A percentile compares a stretch with the other conserved stretches of the same genome.
These are phyloP conservation scores for Tricholoma matsutake DNA, from an alignment of 768 basidiomycete species.

Conservation along the genomic window DNA sequence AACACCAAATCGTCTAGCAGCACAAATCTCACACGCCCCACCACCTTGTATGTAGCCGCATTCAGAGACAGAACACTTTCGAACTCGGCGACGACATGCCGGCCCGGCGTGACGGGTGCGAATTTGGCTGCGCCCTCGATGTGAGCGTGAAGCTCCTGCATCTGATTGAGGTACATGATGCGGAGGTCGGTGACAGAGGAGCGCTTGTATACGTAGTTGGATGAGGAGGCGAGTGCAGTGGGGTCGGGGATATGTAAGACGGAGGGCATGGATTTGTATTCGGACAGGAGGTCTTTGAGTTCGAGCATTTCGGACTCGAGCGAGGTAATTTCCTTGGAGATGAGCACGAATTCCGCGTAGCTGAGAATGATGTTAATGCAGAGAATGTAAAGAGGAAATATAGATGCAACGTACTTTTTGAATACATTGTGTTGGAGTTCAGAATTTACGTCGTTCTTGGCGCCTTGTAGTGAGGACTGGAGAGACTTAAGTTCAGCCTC, in stretches of 20 bases:
- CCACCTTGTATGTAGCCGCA: constrained; percentile 91
- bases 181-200: constrained; percentile 96
- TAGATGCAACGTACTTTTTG: constrained; percentile 62
- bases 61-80: constrained; percentile 83
- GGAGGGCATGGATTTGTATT: constrained; percentile 96
- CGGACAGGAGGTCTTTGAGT: constrained; percentile 88
- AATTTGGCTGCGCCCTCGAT: constrained; percentile 97
- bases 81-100: constrained; percentile 87
- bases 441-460: constrained; percentile 69
- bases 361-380: constrained; percentile 37
- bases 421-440: constrained; percentile 92
- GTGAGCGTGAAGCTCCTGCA: constrained; percentile 83
- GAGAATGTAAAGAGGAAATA: neutral
- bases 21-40: constrained; percentile 85
- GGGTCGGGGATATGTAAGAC: constrained; percentile 87
- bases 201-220: constrained; percentile 50
- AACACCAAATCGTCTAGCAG: constrained; percentile 89
- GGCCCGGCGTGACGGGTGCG: constrained; percentile 84
- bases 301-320: constrained; percentile 98
- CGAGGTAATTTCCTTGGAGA: constrained; percentile 95
- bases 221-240: constrained; percentile 52
- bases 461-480: constrained; percentile 69
- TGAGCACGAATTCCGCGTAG: constrained; percentile 94
- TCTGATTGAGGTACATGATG: constrained; percentile 91
- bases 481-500: constrained; percentile 75